Base-by-base conservation (phyloP, 371 early-diverging fungal species). In the Mycotypha africana region DNA sequence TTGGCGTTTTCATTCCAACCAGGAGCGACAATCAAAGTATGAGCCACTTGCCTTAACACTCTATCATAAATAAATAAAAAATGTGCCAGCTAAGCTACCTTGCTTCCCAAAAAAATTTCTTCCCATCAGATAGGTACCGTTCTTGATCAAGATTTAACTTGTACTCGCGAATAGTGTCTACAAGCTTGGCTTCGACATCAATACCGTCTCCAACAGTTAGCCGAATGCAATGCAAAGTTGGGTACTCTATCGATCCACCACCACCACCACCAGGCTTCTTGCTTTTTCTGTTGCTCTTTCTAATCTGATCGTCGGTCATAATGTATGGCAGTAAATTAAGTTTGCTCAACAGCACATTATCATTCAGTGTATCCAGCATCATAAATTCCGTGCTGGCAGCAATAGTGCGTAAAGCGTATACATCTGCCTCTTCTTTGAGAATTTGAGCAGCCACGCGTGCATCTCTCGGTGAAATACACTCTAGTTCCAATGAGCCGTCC, bases 321-420 rank as follows among this genome's bases (percentile, higher is more conserved):
- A 78, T 53, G 1, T 66, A 67, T 2, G 82, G 76, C 1, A 81
- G 28, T 0, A 85, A 43, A 6, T 80, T 72, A 4, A 72, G 47
- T 20, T 62, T 49, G 1, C 74, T 65, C 39, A 84, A 51, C n/a
- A n/a, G n/a, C 4, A 40, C 34, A 14, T 15, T 42, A 1, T 64
- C 67, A 11, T 67, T 57, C 21, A 84, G 45, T 7, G 76, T 71
- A 49, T 85, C 81, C 16, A 87, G 50, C 87, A 88, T 85, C 63
- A 88, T 71, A 46, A 85, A 78, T 43, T 90, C 91, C 4, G 79
- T 74, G 49, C 76, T 80, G 12, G 83, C 82, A 26, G 83, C 77
- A 21, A 84, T 59, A 1, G 78, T 75, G 4, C 86, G 76, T 17
- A 91, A 60, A 0, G 85, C 88, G 46, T 71, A 79, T 1, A 84